Evolutionary conservation across 2,329 filamentous ascomycete species (phyloP).

Genomic region (Thelonectria blattea): DNA sequence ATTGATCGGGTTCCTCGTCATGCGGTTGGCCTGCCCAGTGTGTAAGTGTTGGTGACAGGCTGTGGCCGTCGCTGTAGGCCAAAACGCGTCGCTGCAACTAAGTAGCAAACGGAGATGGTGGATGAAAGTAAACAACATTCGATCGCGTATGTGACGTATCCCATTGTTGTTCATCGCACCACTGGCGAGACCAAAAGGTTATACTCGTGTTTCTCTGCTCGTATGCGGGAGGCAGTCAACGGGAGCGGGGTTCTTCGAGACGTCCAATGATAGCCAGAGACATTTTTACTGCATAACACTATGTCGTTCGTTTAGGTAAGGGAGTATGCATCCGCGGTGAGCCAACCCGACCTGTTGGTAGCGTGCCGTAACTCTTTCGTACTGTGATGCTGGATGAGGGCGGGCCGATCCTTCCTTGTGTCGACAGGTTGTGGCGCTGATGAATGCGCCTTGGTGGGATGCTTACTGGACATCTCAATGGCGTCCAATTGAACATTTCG

Average conservation of each 20-base stretch:
- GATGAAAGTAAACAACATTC: not conserved
- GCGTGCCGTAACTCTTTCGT: no score
- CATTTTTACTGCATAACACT: no score
- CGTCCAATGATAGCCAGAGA: not conserved
- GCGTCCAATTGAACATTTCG: not conserved
- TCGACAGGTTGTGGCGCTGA: not conserved
- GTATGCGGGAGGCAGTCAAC: not conserved
- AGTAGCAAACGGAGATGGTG: conserved; percentile 10
- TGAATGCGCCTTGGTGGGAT: not conserved
- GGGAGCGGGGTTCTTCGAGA: not conserved
- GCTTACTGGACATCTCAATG: not conserved
- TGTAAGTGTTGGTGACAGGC: not conserved
- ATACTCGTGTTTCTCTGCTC: not conserved
- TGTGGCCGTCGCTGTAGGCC: not conserved
- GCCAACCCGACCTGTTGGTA: no score
- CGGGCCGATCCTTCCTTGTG: not conserved
- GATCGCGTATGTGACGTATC: not conserved
- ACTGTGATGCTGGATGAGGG: no score
- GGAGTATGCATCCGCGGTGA: no score
- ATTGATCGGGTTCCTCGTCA: not conserved
- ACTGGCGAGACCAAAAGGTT: not conserved
- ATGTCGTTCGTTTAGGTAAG: no score
- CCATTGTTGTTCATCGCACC: not conserved
- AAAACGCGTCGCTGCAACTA: not conserved
- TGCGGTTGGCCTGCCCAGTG: not conserved